phyloP scores from a whole-genome alignment of 179 eudicot genomes.

The Actinidia chinensis region DNA sequence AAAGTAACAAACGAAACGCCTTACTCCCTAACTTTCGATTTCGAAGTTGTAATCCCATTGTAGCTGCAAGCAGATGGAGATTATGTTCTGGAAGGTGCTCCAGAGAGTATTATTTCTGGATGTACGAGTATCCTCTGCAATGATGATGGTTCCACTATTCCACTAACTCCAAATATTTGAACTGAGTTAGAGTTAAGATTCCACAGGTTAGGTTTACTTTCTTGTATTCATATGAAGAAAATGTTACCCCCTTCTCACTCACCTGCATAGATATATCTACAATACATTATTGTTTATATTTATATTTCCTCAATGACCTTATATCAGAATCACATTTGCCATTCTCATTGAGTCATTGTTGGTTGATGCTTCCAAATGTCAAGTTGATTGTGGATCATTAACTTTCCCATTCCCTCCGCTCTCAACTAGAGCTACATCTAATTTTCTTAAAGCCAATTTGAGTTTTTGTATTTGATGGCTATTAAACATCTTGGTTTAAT shows the following conservation, averaged over 20 bases:
- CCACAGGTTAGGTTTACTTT: constrained; percentile 52
- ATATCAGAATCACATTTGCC: not conserved
- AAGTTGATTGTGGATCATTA: not conserved
- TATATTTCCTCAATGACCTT: not conserved
- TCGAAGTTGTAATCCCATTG: constrained; percentile 16
- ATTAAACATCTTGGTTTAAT: no score
- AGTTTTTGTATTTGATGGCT: no score
- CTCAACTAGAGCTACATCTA: no score
- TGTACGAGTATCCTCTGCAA: constrained; percentile 84
- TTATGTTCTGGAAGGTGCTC: constrained; percentile 97
- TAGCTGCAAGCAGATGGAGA: constrained; percentile 79
- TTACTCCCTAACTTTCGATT: no score
- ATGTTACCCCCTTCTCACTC: no score
- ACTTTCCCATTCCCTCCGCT: not conserved
- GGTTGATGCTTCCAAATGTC: constrained; percentile 1
- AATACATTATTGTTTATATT: not conserved
- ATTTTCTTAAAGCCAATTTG: no score
- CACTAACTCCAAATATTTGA: constrained; percentile 67
- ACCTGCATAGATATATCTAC: not conserved
- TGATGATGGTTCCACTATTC: constrained; percentile 79
- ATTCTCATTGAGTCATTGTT: not conserved
- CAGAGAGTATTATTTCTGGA: constrained; percentile 89
- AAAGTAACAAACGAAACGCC: no score
- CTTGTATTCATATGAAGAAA: not conserved
- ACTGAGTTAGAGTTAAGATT: constrained; percentile 79